A percentile compares a stretch with the other conserved stretches of the same genome.
Conservation (phyloP, 2,329 filamentous ascomycete genomes). For the Ceratocystiopsis sp. region DNA sequence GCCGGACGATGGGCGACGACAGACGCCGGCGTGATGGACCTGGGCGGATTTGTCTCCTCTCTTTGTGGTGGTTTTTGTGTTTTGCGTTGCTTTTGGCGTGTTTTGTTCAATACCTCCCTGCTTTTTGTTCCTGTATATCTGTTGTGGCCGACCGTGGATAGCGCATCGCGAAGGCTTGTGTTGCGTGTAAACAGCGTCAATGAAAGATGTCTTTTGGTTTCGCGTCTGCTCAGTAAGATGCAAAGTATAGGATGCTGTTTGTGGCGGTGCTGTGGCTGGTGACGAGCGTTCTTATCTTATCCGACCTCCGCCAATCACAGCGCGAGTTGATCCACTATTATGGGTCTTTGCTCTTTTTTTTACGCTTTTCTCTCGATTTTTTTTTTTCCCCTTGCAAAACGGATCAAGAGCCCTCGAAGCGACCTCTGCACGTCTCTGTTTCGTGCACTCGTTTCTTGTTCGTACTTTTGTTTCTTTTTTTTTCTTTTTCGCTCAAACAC, state of each 20-base stretch:
- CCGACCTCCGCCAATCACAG: too few relatives aligned
- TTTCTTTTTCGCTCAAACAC: neutral
- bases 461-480: neutral
- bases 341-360: too few relatives aligned
- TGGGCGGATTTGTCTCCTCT: conserved; percentile 1
- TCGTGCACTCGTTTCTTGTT: neutral
- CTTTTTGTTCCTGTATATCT: neutral
- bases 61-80: neutral
- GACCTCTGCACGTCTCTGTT: too few relatives aligned
- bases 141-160: conserved; percentile 4
- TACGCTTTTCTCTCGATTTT: neutral
- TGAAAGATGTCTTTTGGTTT: neutral
- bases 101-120: neutral
- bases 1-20: conserved; percentile 5
- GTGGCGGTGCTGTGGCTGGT: too few relatives aligned
- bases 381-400: neutral
- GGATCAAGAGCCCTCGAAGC: neutral
- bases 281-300: too few relatives aligned
- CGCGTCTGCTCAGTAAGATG: too few relatives aligned
- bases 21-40: conserved; percentile 3
- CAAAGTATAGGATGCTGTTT: too few relatives aligned
- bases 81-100: neutral
- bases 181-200: neutral
- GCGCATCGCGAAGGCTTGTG: conserved; percentile 5
- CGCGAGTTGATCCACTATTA: too few relatives aligned